Evolutionary conservation across 2,329 filamentous ascomycete genomes (phyloP).

Genomic region (Penicillium paneum): DNA sequence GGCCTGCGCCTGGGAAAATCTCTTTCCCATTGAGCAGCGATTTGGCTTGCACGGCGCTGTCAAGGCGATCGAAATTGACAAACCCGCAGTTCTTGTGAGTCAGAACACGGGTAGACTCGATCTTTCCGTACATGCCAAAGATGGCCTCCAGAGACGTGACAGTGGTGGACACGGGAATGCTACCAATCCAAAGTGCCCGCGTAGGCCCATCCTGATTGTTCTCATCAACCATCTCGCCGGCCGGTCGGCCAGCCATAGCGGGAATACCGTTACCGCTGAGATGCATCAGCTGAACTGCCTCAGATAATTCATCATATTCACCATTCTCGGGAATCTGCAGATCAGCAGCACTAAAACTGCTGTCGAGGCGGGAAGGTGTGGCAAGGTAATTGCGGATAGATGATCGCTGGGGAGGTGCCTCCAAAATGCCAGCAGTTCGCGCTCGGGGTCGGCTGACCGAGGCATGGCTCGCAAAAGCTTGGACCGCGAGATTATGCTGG

Average conservation of each 20-base stretch:
- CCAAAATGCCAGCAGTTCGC: slow-evolving; percentile 85
- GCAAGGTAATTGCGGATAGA: slow-evolving; percentile 72
- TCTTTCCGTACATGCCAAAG: slow-evolving; percentile 88
- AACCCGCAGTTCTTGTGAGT: slow-evolving; percentile 99
- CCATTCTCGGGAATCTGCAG: slow-evolving; percentile 70
- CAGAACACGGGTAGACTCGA: slow-evolving; percentile 85
- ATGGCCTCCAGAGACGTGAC: slow-evolving; percentile 92
- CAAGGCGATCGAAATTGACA: slow-evolving; percentile 90
- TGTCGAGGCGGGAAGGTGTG: slow-evolving; percentile 72
- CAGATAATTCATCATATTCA: slow-evolving; percentile 75
- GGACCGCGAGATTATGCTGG: slow-evolving; percentile 88
- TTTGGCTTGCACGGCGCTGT: slow-evolving; percentile 87
- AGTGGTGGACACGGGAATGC: slow-evolving; percentile 94
- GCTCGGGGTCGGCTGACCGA: slow-evolving; percentile 80
- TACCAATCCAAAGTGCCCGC: slow-evolving; percentile 92
- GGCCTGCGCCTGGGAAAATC: slow-evolving; percentile 94
- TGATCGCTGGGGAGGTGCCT: slow-evolving; percentile 65
- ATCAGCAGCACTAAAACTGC: slow-evolving; percentile 70
- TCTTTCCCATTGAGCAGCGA: slow-evolving; percentile 90
- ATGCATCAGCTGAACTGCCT: slow-evolving; percentile 78
- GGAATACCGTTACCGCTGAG: slow-evolving; percentile 43
- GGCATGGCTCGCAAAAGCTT: slow-evolving; percentile 84
- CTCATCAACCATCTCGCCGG: slow-evolving; percentile 69
- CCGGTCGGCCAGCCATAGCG: slow-evolving; percentile 62
- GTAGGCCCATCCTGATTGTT: slow-evolving; percentile 83